Conservation (phyloP, 179 eudicot species). For the Silene noctiflora region DNA sequence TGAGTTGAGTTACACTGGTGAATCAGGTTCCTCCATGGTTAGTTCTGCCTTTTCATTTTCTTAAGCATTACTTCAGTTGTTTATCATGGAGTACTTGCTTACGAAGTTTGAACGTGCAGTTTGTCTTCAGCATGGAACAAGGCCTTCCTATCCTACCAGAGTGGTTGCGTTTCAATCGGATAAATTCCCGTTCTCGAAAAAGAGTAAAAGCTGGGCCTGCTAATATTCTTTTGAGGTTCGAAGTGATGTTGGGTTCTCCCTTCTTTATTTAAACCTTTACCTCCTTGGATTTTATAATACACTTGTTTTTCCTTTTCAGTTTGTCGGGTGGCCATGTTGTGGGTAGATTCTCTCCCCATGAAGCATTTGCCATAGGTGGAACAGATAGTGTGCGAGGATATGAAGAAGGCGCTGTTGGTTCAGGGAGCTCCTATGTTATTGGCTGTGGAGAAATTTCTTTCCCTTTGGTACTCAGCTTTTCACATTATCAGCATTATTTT, state of each 20-base stretch:
- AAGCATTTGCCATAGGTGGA: slow-evolving; percentile 97
- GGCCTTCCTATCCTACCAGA: slow-evolving; percentile 87
- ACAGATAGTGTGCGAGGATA: slow-evolving; percentile 97
- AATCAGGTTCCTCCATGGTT: slow-evolving; percentile 90
- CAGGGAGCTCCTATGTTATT: slow-evolving; percentile 79
- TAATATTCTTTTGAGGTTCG: slow-evolving; percentile 65
- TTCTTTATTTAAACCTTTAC: neutral
- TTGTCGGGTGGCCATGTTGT: slow-evolving; percentile 88
- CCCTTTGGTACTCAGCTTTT: slow-evolving; percentile 55
- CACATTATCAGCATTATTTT: neutral
- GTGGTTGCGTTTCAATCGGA: slow-evolving; percentile 80
- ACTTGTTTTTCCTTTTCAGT: slow-evolving; percentile 36
- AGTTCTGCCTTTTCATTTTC: slow-evolving; percentile 23
- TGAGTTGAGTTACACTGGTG: slow-evolving; percentile 87
- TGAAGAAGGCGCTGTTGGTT: slow-evolving; percentile 98
- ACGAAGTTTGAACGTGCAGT: slow-evolving; percentile 41
- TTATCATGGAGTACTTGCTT: neutral
- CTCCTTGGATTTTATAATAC: neutral
- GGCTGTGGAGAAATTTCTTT: slow-evolving; percentile 94
- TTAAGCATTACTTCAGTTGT: neutral
- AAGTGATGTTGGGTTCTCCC: neutral
- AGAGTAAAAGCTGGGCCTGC: slow-evolving; percentile 70
- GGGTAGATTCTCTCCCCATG: slow-evolving; percentile 97
- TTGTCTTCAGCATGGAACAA: slow-evolving; percentile 89
- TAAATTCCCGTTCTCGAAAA: slow-evolving; percentile 82